Evolutionary conservation across 352 stramenopile species (phyloP), one percentile per base, ranked within the genome.

Genomic region (Globisporangium cederbergense): DNA sequence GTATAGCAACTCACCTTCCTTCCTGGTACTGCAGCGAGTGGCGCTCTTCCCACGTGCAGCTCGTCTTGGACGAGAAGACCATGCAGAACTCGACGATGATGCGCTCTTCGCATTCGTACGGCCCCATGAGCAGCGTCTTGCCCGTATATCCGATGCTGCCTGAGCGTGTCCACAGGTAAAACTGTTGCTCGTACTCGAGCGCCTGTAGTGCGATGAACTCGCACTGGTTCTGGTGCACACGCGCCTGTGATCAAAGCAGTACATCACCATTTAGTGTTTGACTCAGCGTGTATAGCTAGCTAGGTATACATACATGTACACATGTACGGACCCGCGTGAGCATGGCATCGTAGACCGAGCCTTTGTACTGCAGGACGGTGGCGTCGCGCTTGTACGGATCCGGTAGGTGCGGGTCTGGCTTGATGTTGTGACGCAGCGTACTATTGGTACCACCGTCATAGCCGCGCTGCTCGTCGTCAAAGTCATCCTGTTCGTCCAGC

Each of bases 131-230:
- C 28, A 65, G 71, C 13, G 73, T 78, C 34, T 86, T 81, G 25
- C 78, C 79, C 0, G 65, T 66, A 36, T 66, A 81, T 0, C 79
- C 79, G 18, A 91, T 68, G 34, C 71, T 64, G 7, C 79, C 82
- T 1, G 71, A 69, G 32, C 82, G 69, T 13, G 73, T 78, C 76
- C 79, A 89, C 40, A 91, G 67, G 43, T 73, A 88, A 40, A 81
- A 91, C 38, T 76, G 62, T 7, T 66, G 58, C 3, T 77, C 73
- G 43, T 78, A 72, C 62, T 79, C 67, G 14, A 91, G 70, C 57
- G 74, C 82, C 61, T 91, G 82, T 9, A 91, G 57, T 49, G 78
- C 74, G 42, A 87, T 77, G 52, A 89, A 91, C 53, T 91, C 82
- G 67, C 78, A 88, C 56, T 84, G 73, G 58, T 86, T 77, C 56